These are phyloP conservation scores for Penicillium longicatenatum DNA, from an alignment of 495 filamentous ascomycete genomes.

Conservation along the genomic window DNA sequence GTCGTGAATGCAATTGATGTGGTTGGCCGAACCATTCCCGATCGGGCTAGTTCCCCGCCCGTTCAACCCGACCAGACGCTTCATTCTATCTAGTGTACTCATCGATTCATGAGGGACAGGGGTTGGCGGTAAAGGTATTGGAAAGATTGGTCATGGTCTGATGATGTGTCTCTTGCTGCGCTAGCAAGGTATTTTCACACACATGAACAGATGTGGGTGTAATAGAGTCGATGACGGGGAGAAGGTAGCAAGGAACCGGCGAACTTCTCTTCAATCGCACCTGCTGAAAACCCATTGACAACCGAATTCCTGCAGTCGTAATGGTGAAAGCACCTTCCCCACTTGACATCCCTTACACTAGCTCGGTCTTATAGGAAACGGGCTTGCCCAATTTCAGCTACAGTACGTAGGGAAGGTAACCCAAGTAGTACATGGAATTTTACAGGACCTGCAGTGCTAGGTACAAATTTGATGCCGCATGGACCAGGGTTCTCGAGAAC, in stretches of 20 bases:
- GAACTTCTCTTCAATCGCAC: constrained; percentile 11
- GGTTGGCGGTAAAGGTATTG: no score
- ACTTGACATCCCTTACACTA: constrained; percentile 1
- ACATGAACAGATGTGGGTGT: constrained; percentile 20
- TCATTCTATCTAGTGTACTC: constrained; percentile 25
- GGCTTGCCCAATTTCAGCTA: not conserved
- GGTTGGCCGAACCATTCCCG: constrained; percentile 14
- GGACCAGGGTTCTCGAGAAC: constrained; percentile 13
- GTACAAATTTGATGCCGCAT: constrained; percentile 6
- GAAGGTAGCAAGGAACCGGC: constrained; percentile 13
- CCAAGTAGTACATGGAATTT: constrained; percentile 4
- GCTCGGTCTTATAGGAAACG: constrained; percentile 4
- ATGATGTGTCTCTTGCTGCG: not conserved
- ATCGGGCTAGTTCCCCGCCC: constrained; percentile 21
- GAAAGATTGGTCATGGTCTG: not conserved
- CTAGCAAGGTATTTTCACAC: not conserved
- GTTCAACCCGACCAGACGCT: constrained; percentile 22
- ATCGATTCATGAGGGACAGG: constrained; percentile 8
- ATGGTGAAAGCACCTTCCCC: constrained; percentile 5
- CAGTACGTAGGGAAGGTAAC: not conserved
- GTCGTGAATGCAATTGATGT: constrained; percentile 8
- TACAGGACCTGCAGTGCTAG: constrained; percentile 8
- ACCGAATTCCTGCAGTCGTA: constrained; percentile 5
- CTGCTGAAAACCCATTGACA: constrained; percentile 9
- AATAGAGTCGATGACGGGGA: constrained; percentile 31